Percentiles rank a stretch among this genome's conserved stretches.
phyloP scores from a whole-genome alignment of 805 yeast species.

The Kuraishia hungarica region DNA sequence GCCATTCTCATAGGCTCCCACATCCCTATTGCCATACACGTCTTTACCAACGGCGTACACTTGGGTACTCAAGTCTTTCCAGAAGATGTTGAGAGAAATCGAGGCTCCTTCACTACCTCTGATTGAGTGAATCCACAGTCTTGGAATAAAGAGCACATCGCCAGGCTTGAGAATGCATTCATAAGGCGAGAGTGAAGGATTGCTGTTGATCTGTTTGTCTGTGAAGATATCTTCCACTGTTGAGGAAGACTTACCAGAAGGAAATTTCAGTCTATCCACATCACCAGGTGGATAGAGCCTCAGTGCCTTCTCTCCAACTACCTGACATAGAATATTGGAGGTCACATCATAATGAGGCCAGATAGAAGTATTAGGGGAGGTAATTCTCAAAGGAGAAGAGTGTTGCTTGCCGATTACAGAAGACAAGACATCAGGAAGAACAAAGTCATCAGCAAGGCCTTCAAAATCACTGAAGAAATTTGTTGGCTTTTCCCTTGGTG shows the following conservation, averaged over 20 bases:
- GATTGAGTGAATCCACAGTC: conserved; percentile 30
- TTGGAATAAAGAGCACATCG: conserved; percentile 25
- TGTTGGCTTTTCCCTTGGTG: conserved; percentile 21
- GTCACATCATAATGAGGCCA: conserved; percentile 30
- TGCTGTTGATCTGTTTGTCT: conserved; percentile 6
- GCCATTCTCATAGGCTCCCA: conserved; percentile 23
- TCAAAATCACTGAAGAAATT: conserved; percentile 21
- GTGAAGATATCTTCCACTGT: conserved; percentile 20
- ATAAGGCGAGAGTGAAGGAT: conserved; percentile 14
- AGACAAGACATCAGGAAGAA: conserved; percentile 15
- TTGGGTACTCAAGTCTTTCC: conserved; percentile 19
- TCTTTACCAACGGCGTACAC: conserved; percentile 23
- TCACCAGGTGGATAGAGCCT: conserved; percentile 26
- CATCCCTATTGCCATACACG: conserved; percentile 27
- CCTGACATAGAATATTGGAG: conserved; percentile 25
- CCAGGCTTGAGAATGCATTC: conserved; percentile 25
- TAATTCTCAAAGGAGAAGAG: conserved; percentile 24
- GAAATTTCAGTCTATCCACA: conserved; percentile 17
- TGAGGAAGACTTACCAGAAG: conserved; percentile 23
- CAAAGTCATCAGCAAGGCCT: conserved; percentile 18
- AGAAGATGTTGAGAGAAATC: conserved; percentile 24
- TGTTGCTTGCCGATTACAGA: conserved; percentile 11
- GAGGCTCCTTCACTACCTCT: conserved; percentile 17
- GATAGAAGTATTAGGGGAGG: conserved; percentile 22
- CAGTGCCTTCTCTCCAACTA: conserved; percentile 21